Percentiles rank a stretch among this genome's conserved stretches.
phyloP scores from a whole-genome alignment of 2,329 filamentous ascomycete genomes.

The Akanthomyces lecanii region DNA sequence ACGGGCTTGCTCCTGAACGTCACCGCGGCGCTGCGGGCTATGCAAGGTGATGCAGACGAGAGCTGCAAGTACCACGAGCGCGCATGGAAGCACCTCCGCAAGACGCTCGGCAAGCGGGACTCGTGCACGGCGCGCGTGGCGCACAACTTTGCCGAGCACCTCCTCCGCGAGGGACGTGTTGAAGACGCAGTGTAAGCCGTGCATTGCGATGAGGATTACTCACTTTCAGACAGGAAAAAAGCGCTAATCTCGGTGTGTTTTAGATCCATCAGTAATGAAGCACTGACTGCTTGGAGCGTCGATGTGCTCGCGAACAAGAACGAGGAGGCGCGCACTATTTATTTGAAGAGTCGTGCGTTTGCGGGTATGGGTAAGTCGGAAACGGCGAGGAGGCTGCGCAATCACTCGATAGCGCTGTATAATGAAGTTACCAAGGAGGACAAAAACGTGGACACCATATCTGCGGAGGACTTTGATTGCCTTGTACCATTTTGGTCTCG shows the following conservation, averaged over 20 bases:
- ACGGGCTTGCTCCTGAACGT: constrained; percentile 15
- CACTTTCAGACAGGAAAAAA: no score
- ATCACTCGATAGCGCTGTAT: not conserved
- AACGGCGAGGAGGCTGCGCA: constrained; percentile 12
- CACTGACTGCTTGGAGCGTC: constrained; percentile 15
- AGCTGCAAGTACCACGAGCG: constrained; percentile 10
- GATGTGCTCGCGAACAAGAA: constrained; percentile 16
- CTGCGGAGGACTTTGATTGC: constrained; percentile 15
- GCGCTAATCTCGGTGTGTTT: not conserved
- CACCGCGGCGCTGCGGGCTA: constrained; percentile 14
- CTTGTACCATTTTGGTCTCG: constrained; percentile 18
- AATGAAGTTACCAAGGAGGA: constrained; percentile 14
- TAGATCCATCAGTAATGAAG: constrained; percentile 10
- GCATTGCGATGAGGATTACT: no score
- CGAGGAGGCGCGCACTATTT: constrained; percentile 17
- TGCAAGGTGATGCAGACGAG: constrained; percentile 7
- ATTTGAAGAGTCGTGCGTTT: constrained; percentile 14
- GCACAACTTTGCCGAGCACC: constrained; percentile 18
- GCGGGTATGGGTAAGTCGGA: constrained; percentile 15
- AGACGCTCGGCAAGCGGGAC: constrained; percentile 16
- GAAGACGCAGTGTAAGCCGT: constrained; percentile 16
- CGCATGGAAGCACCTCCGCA: constrained; percentile 15
- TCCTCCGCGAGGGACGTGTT: not conserved
- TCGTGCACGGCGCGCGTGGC: constrained; percentile 15
- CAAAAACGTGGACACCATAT: not conserved